phyloP scores from a whole-genome alignment of 2,329 filamentous ascomycete genomes.

The Cladophialophora chaetospira region DNA sequence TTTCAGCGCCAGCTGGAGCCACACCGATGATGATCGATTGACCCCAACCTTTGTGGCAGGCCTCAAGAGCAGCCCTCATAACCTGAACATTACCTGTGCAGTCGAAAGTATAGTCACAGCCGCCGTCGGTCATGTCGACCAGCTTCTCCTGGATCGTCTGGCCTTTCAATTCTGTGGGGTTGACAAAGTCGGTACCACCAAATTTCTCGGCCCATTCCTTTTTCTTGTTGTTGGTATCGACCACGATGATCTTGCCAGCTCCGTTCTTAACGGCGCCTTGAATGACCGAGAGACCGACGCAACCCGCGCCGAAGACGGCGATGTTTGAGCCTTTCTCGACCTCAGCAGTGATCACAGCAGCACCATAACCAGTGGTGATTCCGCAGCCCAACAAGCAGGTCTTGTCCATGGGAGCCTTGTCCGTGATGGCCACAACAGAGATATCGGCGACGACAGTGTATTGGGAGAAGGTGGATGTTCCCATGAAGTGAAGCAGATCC shows the following conservation, averaged over 20 bases:
- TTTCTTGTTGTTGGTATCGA: constrained; percentile 84
- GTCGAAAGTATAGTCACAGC: constrained; percentile 98
- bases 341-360: constrained; percentile 87
- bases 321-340: constrained; percentile 88
- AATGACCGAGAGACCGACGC: constrained; percentile 91
- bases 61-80: constrained; percentile 83
- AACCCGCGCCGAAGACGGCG: constrained; percentile 92
- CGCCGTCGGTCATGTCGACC: constrained; percentile 96
- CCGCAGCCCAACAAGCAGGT: constrained; percentile 96
- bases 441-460: constrained; percentile 99
- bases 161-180: constrained; percentile 75
- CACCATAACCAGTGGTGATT: constrained; percentile 98
- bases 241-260: constrained; percentile 64
- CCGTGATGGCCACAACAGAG: constrained; percentile 90
- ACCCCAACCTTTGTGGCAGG: constrained; percentile 99
- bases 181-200: constrained; percentile 94
- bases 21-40: constrained; percentile 98
- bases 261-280: constrained; percentile 88
- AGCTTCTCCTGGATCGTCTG: constrained; percentile 89
- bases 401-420: constrained; percentile 89
- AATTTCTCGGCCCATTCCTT: constrained; percentile 93
- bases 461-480: constrained; percentile 96
- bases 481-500: constrained; percentile 98
- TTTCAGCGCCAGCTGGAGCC: constrained; percentile 32
- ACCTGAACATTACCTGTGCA: constrained; percentile 97